Evolutionary conservation across 306 rosid species (phyloP).

Genomic region (Trichosanthes cucumerina): DNA sequence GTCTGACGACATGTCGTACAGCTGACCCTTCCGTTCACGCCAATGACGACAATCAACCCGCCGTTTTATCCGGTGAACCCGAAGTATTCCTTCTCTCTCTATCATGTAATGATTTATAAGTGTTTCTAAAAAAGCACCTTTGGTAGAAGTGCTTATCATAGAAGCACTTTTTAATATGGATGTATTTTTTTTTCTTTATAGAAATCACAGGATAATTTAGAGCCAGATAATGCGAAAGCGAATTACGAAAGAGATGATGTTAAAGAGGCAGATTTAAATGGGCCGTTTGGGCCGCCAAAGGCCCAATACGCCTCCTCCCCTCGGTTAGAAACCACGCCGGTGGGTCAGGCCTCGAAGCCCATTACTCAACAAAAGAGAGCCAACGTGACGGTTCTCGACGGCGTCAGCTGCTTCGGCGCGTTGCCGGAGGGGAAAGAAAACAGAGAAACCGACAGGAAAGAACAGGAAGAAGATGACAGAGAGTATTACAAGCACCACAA

Average conservation of each 20-base stretch:
- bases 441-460: neutral
- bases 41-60: constrained; percentile 36
- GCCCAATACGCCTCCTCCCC: constrained; percentile 26
- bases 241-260: constrained; percentile 10
- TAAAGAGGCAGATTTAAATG: neutral
- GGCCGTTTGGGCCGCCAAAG: constrained; percentile 18
- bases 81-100: constrained; percentile 16
- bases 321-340: constrained; percentile 36
- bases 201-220: constrained; percentile 23
- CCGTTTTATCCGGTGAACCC: constrained; percentile 21
- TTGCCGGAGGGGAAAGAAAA: constrained; percentile 23
- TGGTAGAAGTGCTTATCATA: too few relatives aligned
- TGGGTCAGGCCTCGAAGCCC: constrained; percentile 35
- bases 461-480: constrained; percentile 20
- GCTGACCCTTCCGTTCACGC: constrained; percentile 57
- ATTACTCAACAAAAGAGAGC: constrained; percentile 38
- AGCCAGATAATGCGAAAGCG: neutral
- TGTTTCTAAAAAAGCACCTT: too few relatives aligned
- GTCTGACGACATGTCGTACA: constrained; percentile 30
- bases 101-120: neutral
- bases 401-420: constrained; percentile 46
- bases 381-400: constrained; percentile 13
- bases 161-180: neutral
- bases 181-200: neutral
- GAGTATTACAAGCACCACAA: constrained; percentile 48